Evolutionary conservation across 352 stramenopile species (phyloP).

Genomic region (Phytopythium delawarense): DNA sequence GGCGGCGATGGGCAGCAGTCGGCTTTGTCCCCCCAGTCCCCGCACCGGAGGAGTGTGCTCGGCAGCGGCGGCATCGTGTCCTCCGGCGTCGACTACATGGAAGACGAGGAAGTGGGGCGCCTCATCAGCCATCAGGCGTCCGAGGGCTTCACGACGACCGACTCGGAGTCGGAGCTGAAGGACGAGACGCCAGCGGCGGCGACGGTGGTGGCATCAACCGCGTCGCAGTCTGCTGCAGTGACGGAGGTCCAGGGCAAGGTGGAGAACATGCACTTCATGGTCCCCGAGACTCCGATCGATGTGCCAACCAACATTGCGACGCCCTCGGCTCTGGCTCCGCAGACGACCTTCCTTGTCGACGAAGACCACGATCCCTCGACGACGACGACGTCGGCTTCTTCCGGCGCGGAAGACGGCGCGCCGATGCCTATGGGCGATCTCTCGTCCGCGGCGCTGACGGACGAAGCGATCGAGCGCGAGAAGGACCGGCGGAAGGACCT

Average conservation of each 20-base stretch:
- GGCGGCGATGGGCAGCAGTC: slow-evolving; percentile 40
- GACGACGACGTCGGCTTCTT: slow-evolving; percentile 6
- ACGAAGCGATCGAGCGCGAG: slow-evolving; percentile 78
- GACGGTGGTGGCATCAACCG: slow-evolving; percentile 9
- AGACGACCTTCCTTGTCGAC: slow-evolving; percentile 18
- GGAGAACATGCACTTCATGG: slow-evolving; percentile 5
- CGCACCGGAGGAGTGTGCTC: slow-evolving; percentile 34
- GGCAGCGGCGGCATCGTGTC: slow-evolving; percentile 31
- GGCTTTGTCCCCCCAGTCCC: slow-evolving; percentile 51
- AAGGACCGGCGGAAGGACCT: slow-evolving; percentile 77
- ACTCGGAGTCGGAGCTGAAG: slow-evolving; percentile 15
- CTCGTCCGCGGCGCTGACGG: slow-evolving; percentile 38
- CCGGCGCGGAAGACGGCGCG: neutral
- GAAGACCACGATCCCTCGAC: slow-evolving; percentile 3
- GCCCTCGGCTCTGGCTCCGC: slow-evolving; percentile 30
- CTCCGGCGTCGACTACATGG: slow-evolving; percentile 59
- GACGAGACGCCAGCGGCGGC: slow-evolving; percentile 23
- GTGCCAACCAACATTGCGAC: slow-evolving; percentile 51
- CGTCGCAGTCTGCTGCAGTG: neutral
- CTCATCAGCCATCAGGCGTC: slow-evolving; percentile 66
- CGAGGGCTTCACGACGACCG: slow-evolving; percentile 41
- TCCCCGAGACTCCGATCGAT: slow-evolving; percentile 71
- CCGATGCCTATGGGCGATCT: slow-evolving; percentile 1
- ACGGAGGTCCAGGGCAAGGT: slow-evolving; percentile 2
- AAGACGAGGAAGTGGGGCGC: slow-evolving; percentile 76